Percentiles rank a stretch among this genome's conserved stretches.
These are phyloP conservation scores for Letharia lupina DNA, from an alignment of 495 filamentous ascomycete genomes.

Conservation along the genomic window DNA sequence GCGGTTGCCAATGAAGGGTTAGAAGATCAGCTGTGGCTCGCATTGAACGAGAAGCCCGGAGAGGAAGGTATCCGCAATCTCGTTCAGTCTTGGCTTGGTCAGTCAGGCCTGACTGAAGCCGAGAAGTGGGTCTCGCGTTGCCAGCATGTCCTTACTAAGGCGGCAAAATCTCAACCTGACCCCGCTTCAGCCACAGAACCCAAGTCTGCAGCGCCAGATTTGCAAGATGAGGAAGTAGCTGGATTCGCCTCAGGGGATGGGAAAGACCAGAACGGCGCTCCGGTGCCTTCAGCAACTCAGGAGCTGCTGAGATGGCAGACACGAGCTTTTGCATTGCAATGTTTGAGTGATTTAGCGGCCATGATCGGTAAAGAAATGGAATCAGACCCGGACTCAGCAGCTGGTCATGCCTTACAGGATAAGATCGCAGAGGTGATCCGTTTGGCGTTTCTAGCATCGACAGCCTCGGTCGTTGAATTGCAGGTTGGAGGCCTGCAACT, in stretches of 20 bases:
- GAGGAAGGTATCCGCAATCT: conserved; percentile 73
- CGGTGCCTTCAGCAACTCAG: conserved; percentile 57
- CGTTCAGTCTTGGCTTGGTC: conserved; percentile 81
- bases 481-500: conserved; percentile 85
- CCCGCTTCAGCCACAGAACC: conserved; percentile 40
- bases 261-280: conserved; percentile 51
- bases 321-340: conserved; percentile 86
- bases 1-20: conserved; percentile 62
- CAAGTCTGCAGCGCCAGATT: conserved; percentile 53
- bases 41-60: conserved; percentile 65
- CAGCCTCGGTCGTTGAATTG: conserved; percentile 81
- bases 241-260: conserved; percentile 74
- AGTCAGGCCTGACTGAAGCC: conserved; percentile 71
- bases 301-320: conserved; percentile 94
- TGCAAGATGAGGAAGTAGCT: conserved; percentile 93
- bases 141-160: conserved; percentile 79
- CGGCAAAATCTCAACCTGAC: conserved; percentile 52
- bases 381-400: conserved; percentile 59
- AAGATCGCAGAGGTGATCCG: conserved; percentile 89
- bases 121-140: conserved; percentile 78
- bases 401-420: conserved; percentile 66
- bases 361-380: conserved; percentile 65
- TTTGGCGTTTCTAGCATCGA: conserved; percentile 96
- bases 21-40: conserved; percentile 87
- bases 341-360: conserved; percentile 73